phyloP scores from a whole-genome alignment of 75 land plant species.

The Selaginella tamariscina region DNA sequence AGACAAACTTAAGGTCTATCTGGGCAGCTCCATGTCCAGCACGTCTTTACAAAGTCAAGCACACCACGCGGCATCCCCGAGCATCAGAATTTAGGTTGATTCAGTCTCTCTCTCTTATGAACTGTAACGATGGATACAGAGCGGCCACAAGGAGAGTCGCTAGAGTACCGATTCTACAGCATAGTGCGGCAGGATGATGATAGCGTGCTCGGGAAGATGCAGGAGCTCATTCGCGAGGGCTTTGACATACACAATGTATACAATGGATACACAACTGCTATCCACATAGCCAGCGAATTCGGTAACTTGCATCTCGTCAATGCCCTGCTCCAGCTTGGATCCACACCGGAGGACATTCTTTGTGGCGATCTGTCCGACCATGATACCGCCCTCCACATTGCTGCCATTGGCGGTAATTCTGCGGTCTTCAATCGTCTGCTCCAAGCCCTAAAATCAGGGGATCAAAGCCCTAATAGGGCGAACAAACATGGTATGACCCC shows the following conservation, averaged over 20 bases:
- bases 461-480: neutral
- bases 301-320: neutral
- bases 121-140: too few relatives aligned
- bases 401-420: neutral
- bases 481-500: neutral
- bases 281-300: neutral
- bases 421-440: neutral
- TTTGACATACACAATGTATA: neutral
- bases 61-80: too few relatives aligned
- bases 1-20: too few relatives aligned
- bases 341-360: neutral
- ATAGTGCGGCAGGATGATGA: too few relatives aligned
- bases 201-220: neutral
- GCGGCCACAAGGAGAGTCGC: neutral
- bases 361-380: neutral
- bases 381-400: conserved; percentile 9
- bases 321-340: neutral
- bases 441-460: neutral
- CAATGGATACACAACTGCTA: neutral
- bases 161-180: neutral
- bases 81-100: too few relatives aligned
- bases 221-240: neutral
- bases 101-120: too few relatives aligned
- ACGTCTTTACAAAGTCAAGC: too few relatives aligned
- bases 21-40: too few relatives aligned